A percentile compares a stretch with the other conserved stretches of the same genome.
Conservation (phyloP, 106 monocot species). For the Dioscorea alata region DNA sequence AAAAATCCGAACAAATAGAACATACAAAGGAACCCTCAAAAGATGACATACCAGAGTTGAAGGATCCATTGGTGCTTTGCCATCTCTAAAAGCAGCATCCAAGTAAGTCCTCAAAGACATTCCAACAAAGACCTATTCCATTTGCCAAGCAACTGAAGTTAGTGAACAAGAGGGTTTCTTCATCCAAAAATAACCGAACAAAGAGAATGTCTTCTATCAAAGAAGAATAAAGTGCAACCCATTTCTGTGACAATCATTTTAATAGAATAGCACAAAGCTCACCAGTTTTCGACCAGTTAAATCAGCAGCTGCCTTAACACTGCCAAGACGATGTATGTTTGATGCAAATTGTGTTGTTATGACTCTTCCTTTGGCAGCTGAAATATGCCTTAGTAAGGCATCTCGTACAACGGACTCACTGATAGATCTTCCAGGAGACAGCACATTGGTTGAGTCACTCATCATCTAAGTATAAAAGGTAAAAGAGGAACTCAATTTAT, state of each 20-base stretch:
- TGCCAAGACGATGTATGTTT: constrained; percentile 97
- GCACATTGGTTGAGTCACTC: constrained; percentile 97
- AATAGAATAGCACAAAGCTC: constrained; percentile 2
- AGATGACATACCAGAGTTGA: constrained; percentile 74
- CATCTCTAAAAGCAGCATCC: constrained; percentile 99
- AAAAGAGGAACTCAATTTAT: not conserved
- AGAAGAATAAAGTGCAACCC: not conserved
- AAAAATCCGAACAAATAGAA: no score
- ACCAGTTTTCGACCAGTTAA: constrained; percentile 97
- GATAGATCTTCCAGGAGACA: constrained; percentile 88
- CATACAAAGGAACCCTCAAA: no score
- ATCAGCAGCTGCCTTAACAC: constrained; percentile 97
- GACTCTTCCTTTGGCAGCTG: constrained; percentile 91
- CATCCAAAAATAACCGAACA: not conserved
- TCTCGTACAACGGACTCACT: constrained; percentile 91
- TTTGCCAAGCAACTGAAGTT: constrained; percentile 5
- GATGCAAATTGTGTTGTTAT: constrained; percentile 99
- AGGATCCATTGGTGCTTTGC: constrained; percentile 98
- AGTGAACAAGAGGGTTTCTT: not conserved
- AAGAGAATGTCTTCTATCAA: not conserved
- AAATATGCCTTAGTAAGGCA: constrained; percentile 72
- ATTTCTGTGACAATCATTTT: no score
- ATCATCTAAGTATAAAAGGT: constrained; percentile 63
- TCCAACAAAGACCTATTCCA: constrained; percentile 85
- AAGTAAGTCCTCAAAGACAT: constrained; percentile 97